Percentiles rank a stretch among this genome's conserved stretches.
Conservation (phyloP, 2,329 filamentous ascomycete species). For the Daldinia sp. region DNA sequence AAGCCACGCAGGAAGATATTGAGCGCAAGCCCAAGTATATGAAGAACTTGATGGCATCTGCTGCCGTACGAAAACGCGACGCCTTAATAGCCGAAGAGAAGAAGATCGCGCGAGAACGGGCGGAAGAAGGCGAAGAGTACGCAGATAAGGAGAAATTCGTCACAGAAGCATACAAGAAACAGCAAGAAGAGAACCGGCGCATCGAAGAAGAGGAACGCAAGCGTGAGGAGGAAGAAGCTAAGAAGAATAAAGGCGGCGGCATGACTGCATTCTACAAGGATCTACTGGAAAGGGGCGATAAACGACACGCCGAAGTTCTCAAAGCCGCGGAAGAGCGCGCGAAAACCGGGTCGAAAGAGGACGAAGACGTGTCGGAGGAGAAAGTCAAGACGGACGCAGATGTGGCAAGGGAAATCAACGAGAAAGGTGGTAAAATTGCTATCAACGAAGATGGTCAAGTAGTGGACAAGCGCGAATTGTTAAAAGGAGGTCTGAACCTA, state of each 20-base stretch:
- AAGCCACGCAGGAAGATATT: slow-evolving; percentile 61
- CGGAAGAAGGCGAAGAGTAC: slow-evolving; percentile 83
- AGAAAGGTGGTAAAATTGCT: slow-evolving; percentile 70
- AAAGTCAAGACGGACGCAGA: slow-evolving; percentile 70
- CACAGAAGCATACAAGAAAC: slow-evolving; percentile 83
- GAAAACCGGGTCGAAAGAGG: slow-evolving; percentile 55
- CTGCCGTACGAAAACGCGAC: slow-evolving; percentile 82
- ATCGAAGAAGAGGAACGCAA: slow-evolving; percentile 78
- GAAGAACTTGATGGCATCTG: slow-evolving; percentile 77
- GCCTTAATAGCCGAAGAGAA: slow-evolving; percentile 83
- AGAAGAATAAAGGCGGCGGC: slow-evolving; percentile 73
- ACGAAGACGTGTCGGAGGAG: slow-evolving; percentile 54
- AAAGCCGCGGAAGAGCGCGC: slow-evolving; percentile 72
- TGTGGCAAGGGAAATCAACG: slow-evolving; percentile 74
- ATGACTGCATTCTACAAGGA: slow-evolving; percentile 85
- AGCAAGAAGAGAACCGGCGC: slow-evolving; percentile 79
- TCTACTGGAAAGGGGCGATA: slow-evolving; percentile 77
- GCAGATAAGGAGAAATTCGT: slow-evolving; percentile 89
- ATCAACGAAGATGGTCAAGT: slow-evolving; percentile 87
- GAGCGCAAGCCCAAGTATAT: slow-evolving; percentile 83
- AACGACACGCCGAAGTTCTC: slow-evolving; percentile 75
- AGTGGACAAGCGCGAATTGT: slow-evolving; percentile 84
- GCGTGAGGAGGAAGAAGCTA: slow-evolving; percentile 73
- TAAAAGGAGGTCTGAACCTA: slow-evolving; percentile 81
- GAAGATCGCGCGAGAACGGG: slow-evolving; percentile 80